These are phyloP conservation scores for Candida neerlandica DNA, from an alignment of 1,139 yeast species.

Conservation along the genomic window DNA sequence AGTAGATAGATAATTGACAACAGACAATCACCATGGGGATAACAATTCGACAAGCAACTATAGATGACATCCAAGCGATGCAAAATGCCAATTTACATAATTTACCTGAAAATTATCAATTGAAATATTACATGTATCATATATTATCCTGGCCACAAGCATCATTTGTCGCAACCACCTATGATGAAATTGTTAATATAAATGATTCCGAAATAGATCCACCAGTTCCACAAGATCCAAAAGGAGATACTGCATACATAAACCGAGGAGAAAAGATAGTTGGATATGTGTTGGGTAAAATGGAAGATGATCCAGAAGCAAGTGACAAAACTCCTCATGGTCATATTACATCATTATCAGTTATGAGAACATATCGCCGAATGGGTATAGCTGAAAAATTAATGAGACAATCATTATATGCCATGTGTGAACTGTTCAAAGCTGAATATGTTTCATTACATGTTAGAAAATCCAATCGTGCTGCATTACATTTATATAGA, in stretches of 20 bases:
- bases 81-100: conserved; percentile 93
- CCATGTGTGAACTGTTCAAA: conserved; percentile 78
- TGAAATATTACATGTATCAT: conserved; percentile 93
- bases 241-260: conserved; percentile 60
- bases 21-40: conserved; percentile 77
- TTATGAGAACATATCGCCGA: conserved; percentile 92
- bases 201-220: conserved; percentile 29
- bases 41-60: conserved; percentile 86
- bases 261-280: conserved; percentile 75
- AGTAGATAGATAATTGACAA: conserved; percentile 19
- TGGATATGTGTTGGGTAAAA: conserved; percentile 92
- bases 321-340: conserved; percentile 81
- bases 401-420: conserved; percentile 82
- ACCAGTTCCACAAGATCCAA: conserved; percentile 34
- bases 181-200: conserved; percentile 41
- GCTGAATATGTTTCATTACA: conserved; percentile 89
- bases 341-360: conserved; percentile 90
- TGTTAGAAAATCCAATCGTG: conserved; percentile 90
- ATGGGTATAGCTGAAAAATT: conserved; percentile 94
- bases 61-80: conserved; percentile 89
- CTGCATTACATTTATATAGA: conserved; percentile 89
- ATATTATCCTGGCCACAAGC: conserved; percentile 97
- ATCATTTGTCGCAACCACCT: conserved; percentile 90
- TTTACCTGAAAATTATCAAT: conserved; percentile 90
- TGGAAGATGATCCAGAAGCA: conserved; percentile 91